Conservation (phyloP, 225 moss, liverwort and hornwort genomes). For the Marchantia paleacea region DNA sequence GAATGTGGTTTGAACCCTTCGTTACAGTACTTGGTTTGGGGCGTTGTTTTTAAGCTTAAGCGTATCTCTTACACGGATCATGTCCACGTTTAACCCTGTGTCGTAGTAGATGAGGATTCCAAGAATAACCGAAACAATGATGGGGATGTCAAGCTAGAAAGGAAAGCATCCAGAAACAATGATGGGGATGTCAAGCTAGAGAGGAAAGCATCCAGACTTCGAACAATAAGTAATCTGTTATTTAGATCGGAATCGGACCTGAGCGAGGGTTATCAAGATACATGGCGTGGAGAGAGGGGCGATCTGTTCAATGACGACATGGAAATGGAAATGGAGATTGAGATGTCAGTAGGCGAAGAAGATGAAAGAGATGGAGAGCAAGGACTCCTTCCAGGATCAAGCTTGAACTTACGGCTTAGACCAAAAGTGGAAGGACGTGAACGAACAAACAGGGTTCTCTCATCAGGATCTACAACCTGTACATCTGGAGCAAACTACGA, state of each 20-base stretch:
- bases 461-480: constrained; percentile 25
- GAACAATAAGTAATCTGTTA: constrained; percentile 73
- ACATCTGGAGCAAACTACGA: constrained; percentile 34
- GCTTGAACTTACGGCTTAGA: constrained; percentile 69
- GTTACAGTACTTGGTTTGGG: background rate
- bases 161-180: constrained; percentile 46
- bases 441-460: constrained; percentile 25
- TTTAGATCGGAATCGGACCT: constrained; percentile 64
- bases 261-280: constrained; percentile 58
- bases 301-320: constrained; percentile 75
- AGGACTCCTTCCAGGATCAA: constrained; percentile 55
- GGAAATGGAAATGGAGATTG: constrained; percentile 95
- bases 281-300: constrained; percentile 61
- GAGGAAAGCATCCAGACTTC: constrained; percentile 68
- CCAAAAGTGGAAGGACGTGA: constrained; percentile 44
- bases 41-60: background rate
- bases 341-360: constrained; percentile 72
- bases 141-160: constrained; percentile 61
- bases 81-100: constrained; percentile 16
- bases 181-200: constrained; percentile 62
- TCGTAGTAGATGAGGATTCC: constrained; percentile 61
- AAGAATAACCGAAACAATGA: constrained; percentile 53
- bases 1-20: background rate
- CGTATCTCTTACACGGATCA: background rate
- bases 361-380: constrained; percentile 66